Evolutionary conservation across 345 rosid genomes (phyloP), one percentile per base, ranked within the genome.

Genomic region (Combretum micranthum): DNA sequence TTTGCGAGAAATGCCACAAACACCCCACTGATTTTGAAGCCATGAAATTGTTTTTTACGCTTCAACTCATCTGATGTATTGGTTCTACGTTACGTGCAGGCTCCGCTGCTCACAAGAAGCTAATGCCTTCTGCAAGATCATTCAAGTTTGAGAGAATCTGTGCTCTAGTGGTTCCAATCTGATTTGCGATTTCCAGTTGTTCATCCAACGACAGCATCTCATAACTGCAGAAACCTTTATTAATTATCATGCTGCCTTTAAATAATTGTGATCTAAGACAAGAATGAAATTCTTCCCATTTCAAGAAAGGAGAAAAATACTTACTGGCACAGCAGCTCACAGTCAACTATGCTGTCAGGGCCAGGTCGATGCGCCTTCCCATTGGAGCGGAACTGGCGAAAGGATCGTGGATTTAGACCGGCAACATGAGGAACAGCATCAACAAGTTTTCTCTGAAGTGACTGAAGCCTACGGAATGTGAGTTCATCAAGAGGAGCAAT

Each of bases 331-430:
- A 93, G 96, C 69, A 87, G 80, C 74, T 93, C 99, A 39, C 94
- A 83, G 68, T 89, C 99, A 61, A 93, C 89, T 53, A 89, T 86
- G 77, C 85, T 89, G 59, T 93, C 99, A 51, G 97, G 99, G 43
- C 99, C 97, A 62, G 96, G 87, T 62, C 86, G 81, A 59, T 88
- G 90, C 61, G 87, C 99, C 69, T 75, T 93, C 66, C 99, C 96
- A 53, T 73, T 69, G 14, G 97, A 70, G 23, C 52, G 72, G 69
- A 93, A 93, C 71, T 85, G 97, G 59, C 96, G 91, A 74, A 89
- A 93, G 64, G 99, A 79, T 70, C 77, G 81, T 37, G 99, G 99
- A 69, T 93, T 89, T 66, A 89, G 74, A 63, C 99, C 99, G 42
- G 96, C 97, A 20, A 80, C 85, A 71, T 93, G 99, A 53, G 94